Percentiles rank a stretch among this genome's conserved stretches.
Evolutionary conservation across 345 rosid species (phyloP).

Genomic region (Cardamine chenopodiifolia): DNA sequence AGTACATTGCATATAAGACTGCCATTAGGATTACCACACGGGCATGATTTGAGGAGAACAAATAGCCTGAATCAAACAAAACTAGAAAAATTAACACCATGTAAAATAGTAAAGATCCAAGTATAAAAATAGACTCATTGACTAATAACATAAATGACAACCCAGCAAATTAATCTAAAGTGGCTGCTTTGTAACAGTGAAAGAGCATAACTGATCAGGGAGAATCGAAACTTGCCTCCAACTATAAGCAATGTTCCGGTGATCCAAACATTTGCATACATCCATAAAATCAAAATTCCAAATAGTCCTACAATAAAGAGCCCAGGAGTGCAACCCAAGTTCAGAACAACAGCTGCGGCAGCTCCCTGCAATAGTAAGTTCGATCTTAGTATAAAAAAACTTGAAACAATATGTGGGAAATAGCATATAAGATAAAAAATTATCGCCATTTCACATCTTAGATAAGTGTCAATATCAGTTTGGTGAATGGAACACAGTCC

Average conservation of each 20-base stretch:
- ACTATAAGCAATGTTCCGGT: constrained; percentile 86
- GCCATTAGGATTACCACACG: constrained; percentile 83
- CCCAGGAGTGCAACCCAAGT: constrained; percentile 94
- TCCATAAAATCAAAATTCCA: constrained; percentile 87
- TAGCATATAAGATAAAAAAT: constrained; percentile 1
- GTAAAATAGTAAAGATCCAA: not conserved
- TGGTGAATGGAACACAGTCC: not conserved
- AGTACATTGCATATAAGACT: constrained; percentile 66
- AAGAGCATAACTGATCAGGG: not conserved
- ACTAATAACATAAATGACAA: not conserved
- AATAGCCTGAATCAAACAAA: constrained; percentile 67
- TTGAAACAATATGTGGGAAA: not conserved
- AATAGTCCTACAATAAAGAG: constrained; percentile 87
- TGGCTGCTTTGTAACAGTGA: not conserved
- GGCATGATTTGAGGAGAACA: constrained; percentile 91
- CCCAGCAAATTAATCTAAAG: constrained; percentile 8
- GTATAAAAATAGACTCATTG: not conserved
- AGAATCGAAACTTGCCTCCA: constrained; percentile 68
- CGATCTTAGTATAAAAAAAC: not conserved
- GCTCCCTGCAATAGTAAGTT: constrained; percentile 65
- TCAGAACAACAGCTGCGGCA: constrained; percentile 81
- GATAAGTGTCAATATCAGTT: constrained; percentile 8
- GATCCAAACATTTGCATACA: constrained; percentile 99
- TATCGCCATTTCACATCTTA: not conserved
- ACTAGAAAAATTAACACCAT: constrained; percentile 28